These are phyloP conservation scores for Lupinus albus DNA, from an alignment of 306 rosid species.

Conservation along the genomic window DNA sequence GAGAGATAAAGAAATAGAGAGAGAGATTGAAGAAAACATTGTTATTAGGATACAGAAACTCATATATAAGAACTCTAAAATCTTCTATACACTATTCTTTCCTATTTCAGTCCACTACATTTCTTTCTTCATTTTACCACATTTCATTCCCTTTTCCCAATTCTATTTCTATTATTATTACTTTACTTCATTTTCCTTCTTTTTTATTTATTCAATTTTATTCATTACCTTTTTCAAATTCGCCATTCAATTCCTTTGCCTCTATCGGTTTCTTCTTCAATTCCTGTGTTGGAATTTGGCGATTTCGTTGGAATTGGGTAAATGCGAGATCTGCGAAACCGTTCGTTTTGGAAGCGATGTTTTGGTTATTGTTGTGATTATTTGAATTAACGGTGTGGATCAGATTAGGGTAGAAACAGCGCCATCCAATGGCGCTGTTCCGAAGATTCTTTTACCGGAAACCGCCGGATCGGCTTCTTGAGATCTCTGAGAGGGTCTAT, in stretches of 20 bases:
- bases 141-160: background rate
- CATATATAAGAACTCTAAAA: conserved; percentile 44
- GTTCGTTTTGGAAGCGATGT: background rate
- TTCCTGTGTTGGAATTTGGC: background rate
- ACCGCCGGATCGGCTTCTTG: conserved; percentile 99
- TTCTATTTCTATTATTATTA: background rate
- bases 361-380: conserved; percentile 13
- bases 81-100: conserved; percentile 35
- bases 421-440: conserved; percentile 99
- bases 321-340: conserved; percentile 52
- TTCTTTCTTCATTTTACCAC: conserved; percentile 35
- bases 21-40: conserved; percentile 9
- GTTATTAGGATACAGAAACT: conserved; percentile 15
- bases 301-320: background rate
- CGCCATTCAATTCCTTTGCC: background rate
- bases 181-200: background rate
- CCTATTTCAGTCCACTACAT: conserved; percentile 60
- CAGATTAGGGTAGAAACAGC: conserved; percentile 79
- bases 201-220: too few relatives aligned
- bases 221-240: too few relatives aligned
- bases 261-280: background rate
- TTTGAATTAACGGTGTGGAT: conserved; percentile 67
- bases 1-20: conserved; percentile 26
- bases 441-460: conserved; percentile 88
- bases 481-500: conserved; percentile 93